Base-by-base conservation (phyloP, 305 asterid genomes). In the Plantago rigida region DNA sequence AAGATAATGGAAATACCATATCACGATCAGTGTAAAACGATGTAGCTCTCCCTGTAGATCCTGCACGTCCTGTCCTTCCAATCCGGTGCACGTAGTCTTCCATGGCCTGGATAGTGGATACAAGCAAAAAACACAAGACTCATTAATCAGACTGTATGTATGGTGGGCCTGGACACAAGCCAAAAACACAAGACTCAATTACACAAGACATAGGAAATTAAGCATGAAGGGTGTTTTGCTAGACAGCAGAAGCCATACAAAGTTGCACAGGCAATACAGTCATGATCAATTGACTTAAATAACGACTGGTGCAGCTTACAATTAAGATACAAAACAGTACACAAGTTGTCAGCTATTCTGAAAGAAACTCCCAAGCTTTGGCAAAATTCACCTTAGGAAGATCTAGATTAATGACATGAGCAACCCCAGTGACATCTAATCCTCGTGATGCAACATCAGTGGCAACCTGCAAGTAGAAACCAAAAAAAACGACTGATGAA, bases 391-490 rank as follows among this genome's bases (percentile, higher is more conserved):
- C 95, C 95, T 87, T 87, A 3, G 97, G 97, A 76, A 89, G 95
- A 79, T 89, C 95, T 42, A 83, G 75, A 65, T 89, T 89, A 64
- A 89, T 76, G 69, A 89, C 95, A 78, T 89, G 95, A 69, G 93
- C 85, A 69, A 89, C 93, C 47, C 95, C 94, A 51, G 90, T 81
- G 71, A 89, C 95, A 62, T 89, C 97, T 69, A 89, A 71, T 63
- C 97, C 97, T 60, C 95, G 85, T 52, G 95, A 87, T 51, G 97
- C 97, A 71, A 89, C 94, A 75, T 89, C 97, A 46, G 95, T 89
- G 65, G 97, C 95, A 61, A 89, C 97, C 94, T 89, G 83, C 69
- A 76, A 69, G 66, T 59, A 64, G 68, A 56, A 47, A 57, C 11
- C 56, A 65, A 29, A 47, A 45, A 45, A 61, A 53, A 57, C 60